Evolutionary conservation across 148 eudicot species (phyloP), one percentile per base, ranked within the genome.

Genomic region (Vaccinium vitisidaea): DNA sequence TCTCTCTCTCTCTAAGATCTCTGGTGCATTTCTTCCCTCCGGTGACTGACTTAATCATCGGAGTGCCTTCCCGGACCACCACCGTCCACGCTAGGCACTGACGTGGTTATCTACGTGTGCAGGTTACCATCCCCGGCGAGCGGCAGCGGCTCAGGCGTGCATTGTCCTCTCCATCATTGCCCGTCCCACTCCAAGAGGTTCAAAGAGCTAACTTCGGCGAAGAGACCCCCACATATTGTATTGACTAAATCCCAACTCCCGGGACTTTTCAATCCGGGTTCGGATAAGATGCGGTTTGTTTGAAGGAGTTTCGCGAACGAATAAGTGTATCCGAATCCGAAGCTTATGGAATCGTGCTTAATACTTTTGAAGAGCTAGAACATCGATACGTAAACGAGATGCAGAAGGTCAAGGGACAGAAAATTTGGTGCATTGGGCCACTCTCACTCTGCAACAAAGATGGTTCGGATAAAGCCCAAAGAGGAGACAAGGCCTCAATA

Each of bases 351-450:
- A 84, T 86, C 12, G 85, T 88, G 74, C 74, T 91, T 50, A 91
- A 91, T 87, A 87, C 83, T 25, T 91, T 91, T 82, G 88, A 79
- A 56, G 89, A 87, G 50, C 83, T 91, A 80, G 91, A 91, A 61
- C 55, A 61, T 1, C 48, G 84, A 75, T 91, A 89, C 80, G 83
- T 88, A 1, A 27, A 82, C 11, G 84, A 77, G 16, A 88, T 85
- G 70, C 79, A 71, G 18, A 82, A 87, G 73, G 87, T 84, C 8
- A 85, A 82, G 56, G 70, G 79, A n/a, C 79, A 75, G 67, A 85
- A 84, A 83, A 83, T 89, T 15, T 91, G 91, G 91, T 91, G 93
- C 79, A 88, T 88, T 58, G 93, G 93, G 27, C 93, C 93, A 14
- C 84, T 91, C 49, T 87, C 90, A 15, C 73, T 86, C 12, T 84